Base-by-base conservation (phyloP, 1,139 yeast genomes). In the Saccharomyces hybrid region DNA sequence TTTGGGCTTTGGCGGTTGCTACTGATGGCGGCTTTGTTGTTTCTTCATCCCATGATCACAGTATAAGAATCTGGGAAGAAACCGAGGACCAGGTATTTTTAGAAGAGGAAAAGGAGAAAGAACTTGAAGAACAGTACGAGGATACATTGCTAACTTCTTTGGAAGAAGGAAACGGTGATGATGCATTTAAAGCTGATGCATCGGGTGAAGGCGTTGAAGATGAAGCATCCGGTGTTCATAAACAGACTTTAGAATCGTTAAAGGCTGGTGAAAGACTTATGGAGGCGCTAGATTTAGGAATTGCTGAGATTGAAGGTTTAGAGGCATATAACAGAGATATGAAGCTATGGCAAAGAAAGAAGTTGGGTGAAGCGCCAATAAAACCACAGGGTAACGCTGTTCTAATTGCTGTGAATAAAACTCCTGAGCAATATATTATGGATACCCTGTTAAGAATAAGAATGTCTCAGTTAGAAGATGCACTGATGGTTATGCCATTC, bases 101-200 rank as follows among this genome's bases (percentile, higher is more conserved):
- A 57, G 97, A 93, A 69, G 99, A 93, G 76, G 99, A 93, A 73
- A 79, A 93, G 56, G 99, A 95, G 67, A 88, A 86, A 70, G 99
- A 93, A 69, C 77, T 90, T 80, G 99, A 93, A 68, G 96, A 91
- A 69, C 73, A 85, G 57, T 89, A 91, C 67, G 99, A 93, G 67
- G 78, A 79, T 26, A 87, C 88, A 9, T 73, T 91, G 51, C 75
- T 89, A 53, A 82, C 80, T 26, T 82, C 89, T 5, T 72, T 88
- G 54, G 96, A 88, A 63, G 81, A 76, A 42, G 83, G 81, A n/a
- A 79, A 76, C 47, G 77, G 76, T 29, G 75, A 71, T 48, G 73
- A 75, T 11, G 72, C 70, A 27, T 73, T 60, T 20, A 64, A 62
- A 46, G 65, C 58, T 14, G 73, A 67, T 23, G 68, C 70, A 1